phyloP scores from a whole-genome alignment of 768 basidiomycete genomes.

The Tephrocybe rancida region DNA sequence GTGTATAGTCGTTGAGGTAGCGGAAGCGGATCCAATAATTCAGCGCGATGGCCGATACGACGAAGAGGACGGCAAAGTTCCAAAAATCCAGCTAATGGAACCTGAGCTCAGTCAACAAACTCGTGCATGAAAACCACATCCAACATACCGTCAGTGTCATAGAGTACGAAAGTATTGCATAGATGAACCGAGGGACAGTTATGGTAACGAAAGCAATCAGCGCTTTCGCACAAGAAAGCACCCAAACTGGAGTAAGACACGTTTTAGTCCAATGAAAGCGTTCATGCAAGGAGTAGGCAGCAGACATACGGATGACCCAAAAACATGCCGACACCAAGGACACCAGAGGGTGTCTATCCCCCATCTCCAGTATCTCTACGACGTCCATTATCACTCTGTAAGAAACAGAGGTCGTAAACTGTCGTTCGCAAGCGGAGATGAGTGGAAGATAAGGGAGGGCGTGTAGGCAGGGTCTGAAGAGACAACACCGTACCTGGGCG shows the following conservation, averaged over 20 bases:
- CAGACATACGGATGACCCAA: conserved; percentile 76
- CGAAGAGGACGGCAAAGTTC: conserved; percentile 81
- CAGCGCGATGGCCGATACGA: conserved; percentile 62
- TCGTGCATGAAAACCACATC: background rate
- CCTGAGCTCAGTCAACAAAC: background rate
- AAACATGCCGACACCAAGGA: conserved; percentile 81
- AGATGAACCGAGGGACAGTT: conserved; percentile 77
- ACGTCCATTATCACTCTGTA: conserved; percentile 32
- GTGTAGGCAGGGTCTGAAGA: background rate
- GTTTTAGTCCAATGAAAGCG: too few relatives aligned
- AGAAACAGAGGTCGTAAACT: background rate
- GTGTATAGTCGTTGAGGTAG: conserved; percentile 74
- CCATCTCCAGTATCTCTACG: conserved; percentile 33
- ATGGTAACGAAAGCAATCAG: conserved; percentile 83
- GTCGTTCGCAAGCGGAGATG: conserved; percentile 11
- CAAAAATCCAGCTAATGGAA: conserved; percentile 80
- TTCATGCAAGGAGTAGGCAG: conserved; percentile 13
- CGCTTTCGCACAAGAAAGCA: conserved; percentile 75
- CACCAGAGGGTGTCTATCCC: conserved; percentile 68
- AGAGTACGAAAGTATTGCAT: conserved; percentile 80
- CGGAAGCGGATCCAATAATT: conserved; percentile 88
- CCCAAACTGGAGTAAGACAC: conserved; percentile 59
- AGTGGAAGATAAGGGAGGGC: conserved; percentile 11
- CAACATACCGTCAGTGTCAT: conserved; percentile 80
- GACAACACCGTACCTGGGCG: too few relatives aligned